Percentiles rank a stretch among this genome's conserved stretches.
Conservation (phyloP, 345 rosid species). For the Limnanthes douglasii region DNA sequence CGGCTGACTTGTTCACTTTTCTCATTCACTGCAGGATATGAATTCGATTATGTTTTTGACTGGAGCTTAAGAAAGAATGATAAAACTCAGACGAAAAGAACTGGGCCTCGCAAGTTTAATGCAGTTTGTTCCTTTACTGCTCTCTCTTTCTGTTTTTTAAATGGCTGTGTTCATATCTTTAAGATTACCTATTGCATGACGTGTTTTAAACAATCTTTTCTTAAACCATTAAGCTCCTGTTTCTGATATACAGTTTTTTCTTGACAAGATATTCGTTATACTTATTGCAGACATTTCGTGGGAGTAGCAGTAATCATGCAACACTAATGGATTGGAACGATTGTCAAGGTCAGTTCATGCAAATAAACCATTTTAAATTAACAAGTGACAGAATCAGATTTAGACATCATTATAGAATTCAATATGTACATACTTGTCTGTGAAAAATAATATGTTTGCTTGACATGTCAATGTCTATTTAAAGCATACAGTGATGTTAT, state of each 20-base stretch:
- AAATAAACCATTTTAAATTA: not conserved
- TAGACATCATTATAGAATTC: too few relatives aligned
- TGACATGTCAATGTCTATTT: too few relatives aligned
- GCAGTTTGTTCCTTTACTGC: conserved; percentile 23
- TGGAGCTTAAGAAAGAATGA: conserved; percentile 95
- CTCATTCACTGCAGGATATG: conserved; percentile 41
- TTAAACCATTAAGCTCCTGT: too few relatives aligned
- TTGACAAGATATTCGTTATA: conserved; percentile 4
- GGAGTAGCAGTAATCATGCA: conserved; percentile 45
- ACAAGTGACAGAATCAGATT: not conserved
- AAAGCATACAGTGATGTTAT: too few relatives aligned
- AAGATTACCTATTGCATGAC: too few relatives aligned
- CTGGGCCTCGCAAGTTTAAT: conserved; percentile 34
- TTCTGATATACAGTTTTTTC: not conserved
- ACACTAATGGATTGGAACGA: conserved; percentile 30
- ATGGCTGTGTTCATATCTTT: not conserved
- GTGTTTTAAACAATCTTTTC: too few relatives aligned
- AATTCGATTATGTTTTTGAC: conserved; percentile 76
- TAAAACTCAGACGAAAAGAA: conserved; percentile 52
- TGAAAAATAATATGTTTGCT: too few relatives aligned
- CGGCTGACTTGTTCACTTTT: not conserved
- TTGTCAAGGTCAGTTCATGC: conserved; percentile 51
- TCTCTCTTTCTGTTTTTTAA: not conserved
- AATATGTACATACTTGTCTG: too few relatives aligned
- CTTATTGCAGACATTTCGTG: conserved; percentile 45